Base-by-base conservation (phyloP, 768 basidiomycete genomes). In the Agaricus subrufescens region DNA sequence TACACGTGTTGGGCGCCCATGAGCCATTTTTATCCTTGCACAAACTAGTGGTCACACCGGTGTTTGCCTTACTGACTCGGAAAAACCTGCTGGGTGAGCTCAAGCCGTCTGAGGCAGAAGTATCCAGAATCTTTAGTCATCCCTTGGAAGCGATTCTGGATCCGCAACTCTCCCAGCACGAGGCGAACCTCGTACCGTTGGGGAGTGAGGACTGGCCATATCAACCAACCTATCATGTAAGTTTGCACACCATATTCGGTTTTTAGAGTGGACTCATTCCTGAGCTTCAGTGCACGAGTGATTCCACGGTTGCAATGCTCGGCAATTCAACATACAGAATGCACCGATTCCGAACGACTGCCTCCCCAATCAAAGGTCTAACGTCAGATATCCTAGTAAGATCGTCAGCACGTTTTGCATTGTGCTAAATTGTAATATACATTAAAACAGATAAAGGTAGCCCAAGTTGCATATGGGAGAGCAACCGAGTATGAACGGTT, bases 141-240 rank as follows among this genome's bases (percentile, higher is more conserved):
- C 90, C 89, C 0, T 73, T 96, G 0, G 81, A 85, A 59, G 89
- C 87, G 1, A 64, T 90, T 10, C 69, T 93, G 19, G 83, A 91
- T 58, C 88, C 87, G 0, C 63, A 63, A 2, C 66, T 86, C 19
- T 71, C 77, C 3, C 66, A 65, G n/a, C 61, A 54, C 14, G 61
- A 59, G 1, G 75, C 78, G 47, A 73, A 76, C 1, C 71, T 94
- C n/a, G 83, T 79, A 1, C 69, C 73, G 19, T 72, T 69, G 1
- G 87, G 84, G 0, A 81, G 81, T 30, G 84, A 86, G 49, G 74
- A 92, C 65, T 96, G 94, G 94, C 83, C 83, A 1, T 93, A 92
- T 59, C 74, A 83, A n/a, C 76, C 78, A 8, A 85, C 86, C 19
- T 71, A 82, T 57, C 78, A 94, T 67, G 94, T 93, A 69, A 50